phyloP scores from a whole-genome alignment of 2,329 filamentous ascomycete genomes.

The Microdochium paspali region DNA sequence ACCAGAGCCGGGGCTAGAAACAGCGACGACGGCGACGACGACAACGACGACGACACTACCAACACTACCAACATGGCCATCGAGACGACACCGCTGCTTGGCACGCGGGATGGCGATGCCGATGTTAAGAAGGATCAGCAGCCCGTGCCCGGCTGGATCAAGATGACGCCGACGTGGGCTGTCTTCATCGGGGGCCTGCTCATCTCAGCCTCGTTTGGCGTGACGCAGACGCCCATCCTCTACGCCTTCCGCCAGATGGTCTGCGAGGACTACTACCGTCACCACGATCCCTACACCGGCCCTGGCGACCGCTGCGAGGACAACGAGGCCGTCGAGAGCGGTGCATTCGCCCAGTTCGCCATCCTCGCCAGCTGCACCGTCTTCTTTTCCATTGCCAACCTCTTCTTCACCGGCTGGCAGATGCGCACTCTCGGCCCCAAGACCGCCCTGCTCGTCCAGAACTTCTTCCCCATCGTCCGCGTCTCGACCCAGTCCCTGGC shows the following conservation, averaged over 20 bases:
- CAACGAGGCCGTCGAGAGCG: slow-evolving; percentile 51
- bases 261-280: slow-evolving; percentile 57
- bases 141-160: not conserved
- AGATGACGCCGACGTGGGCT: slow-evolving; percentile 6
- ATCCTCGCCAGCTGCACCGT: slow-evolving; percentile 57
- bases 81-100: slow-evolving; percentile 12
- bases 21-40: no score
- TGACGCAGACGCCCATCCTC: slow-evolving; percentile 24
- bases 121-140: not conserved
- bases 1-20: no score
- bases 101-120: not conserved
- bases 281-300: slow-evolving; percentile 38
- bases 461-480: slow-evolving; percentile 54
- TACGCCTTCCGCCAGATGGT: slow-evolving; percentile 64
- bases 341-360: slow-evolving; percentile 49
- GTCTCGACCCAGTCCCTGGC: slow-evolving; percentile 53
- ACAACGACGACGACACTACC: not conserved
- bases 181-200: slow-evolving; percentile 10
- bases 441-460: slow-evolving; percentile 48
- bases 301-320: slow-evolving; percentile 44
- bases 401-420: slow-evolving; percentile 57
- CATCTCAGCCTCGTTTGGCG: slow-evolving; percentile 12
- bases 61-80: slow-evolving; percentile 1
- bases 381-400: slow-evolving; percentile 55
- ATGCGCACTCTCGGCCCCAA: slow-evolving; percentile 58